Evolutionary conservation across 768 basidiomycete species (phyloP).

Genomic region (Leccinum boreale): DNA sequence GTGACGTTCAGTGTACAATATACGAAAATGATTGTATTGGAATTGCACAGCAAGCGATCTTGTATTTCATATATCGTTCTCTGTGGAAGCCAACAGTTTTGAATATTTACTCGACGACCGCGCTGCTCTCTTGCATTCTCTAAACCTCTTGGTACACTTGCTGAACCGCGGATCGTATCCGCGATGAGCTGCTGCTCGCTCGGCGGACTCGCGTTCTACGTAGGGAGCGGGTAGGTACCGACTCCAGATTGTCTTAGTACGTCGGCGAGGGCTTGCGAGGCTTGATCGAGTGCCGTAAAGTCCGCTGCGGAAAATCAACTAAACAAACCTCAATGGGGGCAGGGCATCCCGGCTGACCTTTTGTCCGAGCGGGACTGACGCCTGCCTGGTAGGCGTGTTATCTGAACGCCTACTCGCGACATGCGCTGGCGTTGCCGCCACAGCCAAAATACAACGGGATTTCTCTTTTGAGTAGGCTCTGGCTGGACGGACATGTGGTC

Average conservation of each 20-base stretch:
- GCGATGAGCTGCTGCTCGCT: constrained; percentile 47
- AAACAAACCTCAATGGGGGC: neutral
- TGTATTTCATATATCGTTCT: neutral
- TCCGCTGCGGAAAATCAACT: constrained; percentile 34
- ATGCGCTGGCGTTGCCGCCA: constrained; percentile 60
- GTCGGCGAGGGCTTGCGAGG: constrained; percentile 44
- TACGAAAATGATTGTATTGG: too few relatives aligned
- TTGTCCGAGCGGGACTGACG: constrained; percentile 48
- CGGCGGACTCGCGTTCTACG: constrained; percentile 27
- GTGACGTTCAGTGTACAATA: neutral
- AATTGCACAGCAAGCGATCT: neutral
- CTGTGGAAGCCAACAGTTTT: neutral
- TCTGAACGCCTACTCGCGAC: constrained; percentile 53
- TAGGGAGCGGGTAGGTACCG: constrained; percentile 59
- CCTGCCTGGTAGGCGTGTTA: constrained; percentile 60
- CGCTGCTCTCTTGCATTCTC: constrained; percentile 32
- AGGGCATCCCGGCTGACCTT: constrained; percentile 37
- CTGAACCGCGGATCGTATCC: constrained; percentile 42
- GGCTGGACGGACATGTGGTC: constrained; percentile 32
- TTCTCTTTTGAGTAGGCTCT: constrained; percentile 41
- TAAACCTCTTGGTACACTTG: constrained; percentile 48
- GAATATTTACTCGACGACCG: constrained; percentile 21
- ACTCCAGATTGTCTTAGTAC: constrained; percentile 56
- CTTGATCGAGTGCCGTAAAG: constrained; percentile 49
- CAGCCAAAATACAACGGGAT: constrained; percentile 53